Evolutionary conservation across 148 eudicot species (phyloP).

Genomic region (Rhododendron kiyosumense): DNA sequence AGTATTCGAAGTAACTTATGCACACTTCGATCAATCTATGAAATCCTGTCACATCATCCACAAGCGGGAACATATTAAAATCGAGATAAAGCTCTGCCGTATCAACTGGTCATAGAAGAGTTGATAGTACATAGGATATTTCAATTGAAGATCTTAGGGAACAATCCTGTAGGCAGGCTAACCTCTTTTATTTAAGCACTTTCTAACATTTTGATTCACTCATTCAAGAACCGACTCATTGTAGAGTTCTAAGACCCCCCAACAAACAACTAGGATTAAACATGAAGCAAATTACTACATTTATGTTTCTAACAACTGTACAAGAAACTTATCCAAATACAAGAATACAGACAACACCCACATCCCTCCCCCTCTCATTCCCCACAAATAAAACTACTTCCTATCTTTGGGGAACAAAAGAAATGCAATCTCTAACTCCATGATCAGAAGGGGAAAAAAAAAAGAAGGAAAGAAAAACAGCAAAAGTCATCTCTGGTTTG

Average conservation of each 20-base stretch:
- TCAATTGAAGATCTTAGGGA: too few relatives aligned
- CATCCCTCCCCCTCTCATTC: conserved; percentile 15
- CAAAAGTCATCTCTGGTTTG: conserved; percentile 35
- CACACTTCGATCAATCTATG: too few relatives aligned
- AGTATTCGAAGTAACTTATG: too few relatives aligned
- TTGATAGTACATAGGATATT: not conserved
- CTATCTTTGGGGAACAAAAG: conserved; percentile 10
- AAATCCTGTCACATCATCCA: not conserved
- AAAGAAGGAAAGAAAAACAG: conserved; percentile 2
- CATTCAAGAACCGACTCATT: not conserved
- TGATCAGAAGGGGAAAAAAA: not conserved
- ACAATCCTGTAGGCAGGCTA: not conserved
- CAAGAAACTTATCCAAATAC: conserved; percentile 17
- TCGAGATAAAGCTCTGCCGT: too few relatives aligned
- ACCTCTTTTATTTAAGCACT: not conserved
- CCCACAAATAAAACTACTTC: conserved; percentile 8
- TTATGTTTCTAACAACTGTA: conserved; percentile 38
- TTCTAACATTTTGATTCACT: not conserved
- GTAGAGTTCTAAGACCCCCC: too few relatives aligned
- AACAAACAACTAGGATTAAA: not conserved
- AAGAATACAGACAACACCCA: conserved; percentile 16
- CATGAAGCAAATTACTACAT: conserved; percentile 18
- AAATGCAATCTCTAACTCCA: conserved; percentile 6
- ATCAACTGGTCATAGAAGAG: not conserved
- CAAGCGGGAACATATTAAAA: too few relatives aligned